A percentile compares a stretch with the other conserved stretches of the same genome.
phyloP scores from a whole-genome alignment of 164 flowering plant species.

The Vitis riparia region DNA sequence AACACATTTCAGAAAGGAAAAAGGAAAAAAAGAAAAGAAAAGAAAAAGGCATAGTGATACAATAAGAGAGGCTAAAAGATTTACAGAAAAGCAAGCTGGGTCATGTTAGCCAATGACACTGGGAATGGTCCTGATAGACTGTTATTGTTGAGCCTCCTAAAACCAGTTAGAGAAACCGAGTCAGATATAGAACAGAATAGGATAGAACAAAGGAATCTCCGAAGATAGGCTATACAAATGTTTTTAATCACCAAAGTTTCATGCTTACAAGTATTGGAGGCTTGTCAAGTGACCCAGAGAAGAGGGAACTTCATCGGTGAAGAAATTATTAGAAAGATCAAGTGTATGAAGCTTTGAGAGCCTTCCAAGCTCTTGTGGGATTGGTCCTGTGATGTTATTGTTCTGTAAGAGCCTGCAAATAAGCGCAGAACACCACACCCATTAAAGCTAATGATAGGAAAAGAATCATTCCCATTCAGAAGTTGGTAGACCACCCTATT shows the following conservation, averaged over 20 bases:
- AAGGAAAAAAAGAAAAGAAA: not conserved
- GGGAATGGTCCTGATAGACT: constrained; percentile 83
- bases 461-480: not conserved
- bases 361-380: constrained; percentile 75
- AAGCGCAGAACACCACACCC: not conserved
- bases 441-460: not conserved
- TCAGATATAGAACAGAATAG: constrained; percentile 10
- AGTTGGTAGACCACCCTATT: not conserved
- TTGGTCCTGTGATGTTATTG: constrained; percentile 77
- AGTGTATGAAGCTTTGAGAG: constrained; percentile 75
- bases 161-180: constrained; percentile 21
- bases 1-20: not conserved
- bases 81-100: constrained; percentile 87
- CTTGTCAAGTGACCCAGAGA: constrained; percentile 58
- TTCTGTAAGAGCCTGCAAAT: constrained; percentile 74
- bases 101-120: constrained; percentile 61
- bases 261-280: constrained; percentile 80
- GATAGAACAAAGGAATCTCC: too few relatives aligned
- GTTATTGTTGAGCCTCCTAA: constrained; percentile 94
- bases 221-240: too few relatives aligned
- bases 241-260: not conserved
- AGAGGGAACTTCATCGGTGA: constrained; percentile 63
- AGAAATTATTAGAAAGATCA: constrained; percentile 80
- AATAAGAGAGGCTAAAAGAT: constrained; percentile 11
- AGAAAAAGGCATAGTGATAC: not conserved